Conservation (phyloP, 441 rosid species). For the Erodium moschatum region DNA sequence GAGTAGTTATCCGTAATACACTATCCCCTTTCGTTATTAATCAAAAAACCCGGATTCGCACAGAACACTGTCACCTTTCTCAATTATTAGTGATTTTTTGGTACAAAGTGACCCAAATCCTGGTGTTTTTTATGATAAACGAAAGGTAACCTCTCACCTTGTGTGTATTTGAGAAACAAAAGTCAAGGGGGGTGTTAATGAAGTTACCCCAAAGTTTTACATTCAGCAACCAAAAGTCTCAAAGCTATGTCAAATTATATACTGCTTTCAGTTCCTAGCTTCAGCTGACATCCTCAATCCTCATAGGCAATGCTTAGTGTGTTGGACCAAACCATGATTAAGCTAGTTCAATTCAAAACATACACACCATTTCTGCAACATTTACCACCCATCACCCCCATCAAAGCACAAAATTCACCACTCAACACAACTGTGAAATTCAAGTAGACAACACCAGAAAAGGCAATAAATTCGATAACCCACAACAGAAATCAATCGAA, state of each 20-base stretch:
- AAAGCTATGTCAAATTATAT: neutral
- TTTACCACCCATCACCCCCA: neutral
- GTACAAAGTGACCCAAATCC: no score
- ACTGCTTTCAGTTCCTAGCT: neutral
- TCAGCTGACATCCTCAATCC: neutral
- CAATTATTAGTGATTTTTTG: no score
- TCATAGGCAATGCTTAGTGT: neutral
- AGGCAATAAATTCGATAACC: neutral
- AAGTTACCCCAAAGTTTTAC: neutral
- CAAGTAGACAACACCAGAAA: neutral
- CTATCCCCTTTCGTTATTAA: no score
- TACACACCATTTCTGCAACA: neutral
- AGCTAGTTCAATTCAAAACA: slow-evolving; percentile 1
- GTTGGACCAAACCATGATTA: neutral
- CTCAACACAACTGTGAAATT: neutral
- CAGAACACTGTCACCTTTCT: no score
- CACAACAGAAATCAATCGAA: neutral
- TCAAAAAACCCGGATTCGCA: no score
- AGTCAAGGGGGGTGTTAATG: no score
- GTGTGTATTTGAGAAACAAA: no score
- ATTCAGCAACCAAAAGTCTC: neutral
- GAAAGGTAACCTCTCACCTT: no score
- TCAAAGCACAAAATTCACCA: no score
- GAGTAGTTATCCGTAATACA: no score
- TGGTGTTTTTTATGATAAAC: no score